Conservation (phyloP, 2,329 filamentous ascomycete genomes). For the Hymenoscyphus fraxineus region DNA sequence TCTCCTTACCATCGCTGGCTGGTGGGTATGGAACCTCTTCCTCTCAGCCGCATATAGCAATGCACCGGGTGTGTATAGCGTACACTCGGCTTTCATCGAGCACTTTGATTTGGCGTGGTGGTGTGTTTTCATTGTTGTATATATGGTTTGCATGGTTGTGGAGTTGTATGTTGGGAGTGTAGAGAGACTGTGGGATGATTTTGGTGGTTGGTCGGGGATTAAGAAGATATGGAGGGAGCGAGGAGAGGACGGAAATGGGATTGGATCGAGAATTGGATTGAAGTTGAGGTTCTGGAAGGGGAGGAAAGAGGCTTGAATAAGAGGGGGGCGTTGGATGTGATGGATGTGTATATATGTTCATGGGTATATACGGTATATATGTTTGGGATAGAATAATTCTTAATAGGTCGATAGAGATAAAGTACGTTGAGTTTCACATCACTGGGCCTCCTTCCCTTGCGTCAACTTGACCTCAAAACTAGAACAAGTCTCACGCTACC, state of each 20-base stretch:
- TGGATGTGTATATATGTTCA: neutral
- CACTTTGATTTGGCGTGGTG: constrained; percentile 77
- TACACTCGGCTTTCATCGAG: constrained; percentile 62
- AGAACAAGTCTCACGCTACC: too few relatives aligned
- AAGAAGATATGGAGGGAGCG: neutral
- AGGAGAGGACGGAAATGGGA: neutral
- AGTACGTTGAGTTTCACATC: neutral
- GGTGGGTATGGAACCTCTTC: constrained; percentile 85
- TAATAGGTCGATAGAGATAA: neutral
- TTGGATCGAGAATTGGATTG: neutral
- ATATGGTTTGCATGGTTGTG: constrained; percentile 59
- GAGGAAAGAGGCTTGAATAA: neutral
- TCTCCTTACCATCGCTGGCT: constrained; percentile 59
- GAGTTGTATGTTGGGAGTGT: constrained; percentile 67
- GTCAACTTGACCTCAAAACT: too few relatives aligned
- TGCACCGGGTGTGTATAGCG: constrained; percentile 58
- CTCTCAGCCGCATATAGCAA: constrained; percentile 56
- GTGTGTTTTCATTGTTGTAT: constrained; percentile 61
- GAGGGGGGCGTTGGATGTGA: neutral
- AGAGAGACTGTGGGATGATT: constrained; percentile 65
- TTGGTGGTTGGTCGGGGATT: constrained; percentile 56
- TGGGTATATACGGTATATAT: neutral
- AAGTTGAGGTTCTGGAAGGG: neutral
- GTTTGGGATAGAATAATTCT: neutral
- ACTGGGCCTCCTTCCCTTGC: too few relatives aligned